A percentile compares a stretch with the other conserved stretches of the same genome.
Evolutionary conservation across 768 basidiomycete genomes (phyloP).

Genomic region (Russula virescens): DNA sequence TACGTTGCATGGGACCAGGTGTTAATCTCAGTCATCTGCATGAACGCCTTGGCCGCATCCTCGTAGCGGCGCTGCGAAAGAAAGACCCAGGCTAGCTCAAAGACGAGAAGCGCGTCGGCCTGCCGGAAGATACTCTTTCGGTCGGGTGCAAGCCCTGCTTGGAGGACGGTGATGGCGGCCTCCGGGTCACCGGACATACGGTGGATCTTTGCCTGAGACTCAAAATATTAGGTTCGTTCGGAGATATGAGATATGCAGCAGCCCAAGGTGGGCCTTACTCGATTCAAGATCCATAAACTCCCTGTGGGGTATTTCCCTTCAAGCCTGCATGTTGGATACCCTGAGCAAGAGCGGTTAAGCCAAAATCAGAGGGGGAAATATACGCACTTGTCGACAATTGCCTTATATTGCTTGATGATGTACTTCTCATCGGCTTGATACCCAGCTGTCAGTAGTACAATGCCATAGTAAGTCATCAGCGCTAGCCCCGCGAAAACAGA

Average conservation of each 20-base stretch:
- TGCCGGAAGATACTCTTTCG: conserved; percentile 55
- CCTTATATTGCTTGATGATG: conserved; percentile 55
- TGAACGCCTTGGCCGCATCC: conserved; percentile 62
- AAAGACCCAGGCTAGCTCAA: conserved; percentile 75
- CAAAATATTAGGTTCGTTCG: not conserved
- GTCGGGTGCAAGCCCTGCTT: conserved; percentile 50
- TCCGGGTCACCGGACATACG: conserved; percentile 63
- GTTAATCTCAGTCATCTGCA: conserved; percentile 60
- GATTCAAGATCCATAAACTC: conserved; percentile 68
- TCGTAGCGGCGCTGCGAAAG: conserved; percentile 57
- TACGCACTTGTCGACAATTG: conserved; percentile 57
- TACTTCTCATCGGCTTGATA: conserved; percentile 70
- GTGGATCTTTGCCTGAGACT: conserved; percentile 57
- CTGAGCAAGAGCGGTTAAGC: not conserved
- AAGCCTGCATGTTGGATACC: conserved; percentile 35
- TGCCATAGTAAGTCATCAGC: conserved; percentile 75
- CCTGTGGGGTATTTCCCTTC: conserved; percentile 57
- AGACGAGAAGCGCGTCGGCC: conserved; percentile 66
- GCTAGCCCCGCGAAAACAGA: conserved; percentile 72
- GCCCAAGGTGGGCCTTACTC: conserved; percentile 34
- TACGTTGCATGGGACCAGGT: conserved; percentile 76
- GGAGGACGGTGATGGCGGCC: conserved; percentile 59
- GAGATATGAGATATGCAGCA: not conserved
- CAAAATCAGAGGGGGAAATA: not conserved
- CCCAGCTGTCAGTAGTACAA: conserved; percentile 62